A percentile compares a stretch with the other conserved stretches of the same genome.
These are phyloP conservation scores for Ceratocystis lukuohia DNA, from an alignment of 2,329 filamentous ascomycete species.

Conservation along the genomic window DNA sequence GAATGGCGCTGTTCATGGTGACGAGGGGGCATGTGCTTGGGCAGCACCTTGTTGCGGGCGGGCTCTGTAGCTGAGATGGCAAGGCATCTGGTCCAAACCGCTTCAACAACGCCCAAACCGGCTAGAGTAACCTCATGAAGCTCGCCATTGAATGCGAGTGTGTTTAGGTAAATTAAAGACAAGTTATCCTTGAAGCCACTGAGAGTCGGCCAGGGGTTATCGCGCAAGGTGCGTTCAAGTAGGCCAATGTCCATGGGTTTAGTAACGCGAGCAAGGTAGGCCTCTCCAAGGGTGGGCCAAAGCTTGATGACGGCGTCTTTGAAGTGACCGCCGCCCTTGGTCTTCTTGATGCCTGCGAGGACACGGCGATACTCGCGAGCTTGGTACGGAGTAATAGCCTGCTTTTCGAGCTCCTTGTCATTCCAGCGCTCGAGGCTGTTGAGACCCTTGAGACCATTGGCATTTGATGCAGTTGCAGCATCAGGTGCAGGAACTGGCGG, in stretches of 20 bases:
- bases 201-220: conserved; percentile 52
- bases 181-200: conserved; percentile 63
- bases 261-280: conserved; percentile 54
- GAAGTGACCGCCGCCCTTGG: conserved; percentile 65
- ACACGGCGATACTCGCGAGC: conserved; percentile 50
- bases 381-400: conserved; percentile 45
- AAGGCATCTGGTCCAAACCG: conserved; percentile 35
- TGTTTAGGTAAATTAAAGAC: conserved; percentile 65
- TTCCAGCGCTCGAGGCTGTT: conserved; percentile 29
- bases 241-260: conserved; percentile 73
- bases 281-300: conserved; percentile 61
- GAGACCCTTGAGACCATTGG: conserved; percentile 24
- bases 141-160: conserved; percentile 67
- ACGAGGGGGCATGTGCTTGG: conserved; percentile 32
- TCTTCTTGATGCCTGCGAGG: conserved; percentile 69
- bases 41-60: conserved; percentile 38
- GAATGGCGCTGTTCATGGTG: conserved; percentile 34
- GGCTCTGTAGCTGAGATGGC: conserved; percentile 40
- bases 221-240: conserved; percentile 69
- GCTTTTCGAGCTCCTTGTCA: conserved; percentile 32
- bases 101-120: conserved; percentile 42
- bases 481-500: conserved; percentile 21
- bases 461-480: conserved; percentile 20
- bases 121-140: conserved; percentile 56
- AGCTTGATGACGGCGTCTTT: conserved; percentile 62